Evolutionary conservation across 305 asterid genomes (phyloP).

Genomic region (Rubia tinctorum): DNA sequence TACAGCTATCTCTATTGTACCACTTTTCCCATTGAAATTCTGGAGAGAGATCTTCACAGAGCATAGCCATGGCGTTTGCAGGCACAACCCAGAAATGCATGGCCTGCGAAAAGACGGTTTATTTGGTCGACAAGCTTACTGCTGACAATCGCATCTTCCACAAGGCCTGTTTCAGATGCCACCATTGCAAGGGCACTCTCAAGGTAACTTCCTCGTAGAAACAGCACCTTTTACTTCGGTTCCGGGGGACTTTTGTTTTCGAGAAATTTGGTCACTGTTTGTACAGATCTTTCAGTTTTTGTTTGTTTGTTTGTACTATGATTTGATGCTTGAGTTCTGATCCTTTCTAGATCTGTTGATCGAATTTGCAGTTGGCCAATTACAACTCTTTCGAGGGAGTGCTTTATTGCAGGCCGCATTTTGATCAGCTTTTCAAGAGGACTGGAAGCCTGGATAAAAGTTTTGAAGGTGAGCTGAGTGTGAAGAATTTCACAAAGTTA

Average conservation of each 20-base stretch:
- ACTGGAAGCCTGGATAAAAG: conserved; percentile 98
- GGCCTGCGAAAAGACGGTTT: conserved; percentile 99
- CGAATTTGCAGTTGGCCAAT: conserved; percentile 61
- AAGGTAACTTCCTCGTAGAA: conserved; percentile 40
- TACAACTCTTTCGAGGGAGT: conserved; percentile 99
- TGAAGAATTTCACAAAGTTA: no score
- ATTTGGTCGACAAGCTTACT: conserved; percentile 86
- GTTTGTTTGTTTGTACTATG: background rate
- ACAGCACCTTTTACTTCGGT: no score
- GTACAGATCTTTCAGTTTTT: background rate
- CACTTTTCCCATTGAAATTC: conserved; percentile 3
- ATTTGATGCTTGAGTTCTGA: background rate
- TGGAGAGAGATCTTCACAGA: background rate
- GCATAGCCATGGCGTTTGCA: conserved; percentile 77
- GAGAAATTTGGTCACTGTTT: background rate
- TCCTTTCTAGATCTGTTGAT: background rate
- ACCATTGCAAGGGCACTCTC: conserved; percentile 97
- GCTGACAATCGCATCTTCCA: conserved; percentile 93
- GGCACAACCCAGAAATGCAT: conserved; percentile 99
- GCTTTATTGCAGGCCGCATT: conserved; percentile 98
- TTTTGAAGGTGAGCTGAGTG: conserved; percentile 67
- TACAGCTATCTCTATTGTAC: background rate
- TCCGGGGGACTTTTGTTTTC: background rate
- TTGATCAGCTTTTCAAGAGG: conserved; percentile 96
- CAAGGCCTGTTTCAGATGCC: conserved; percentile 98